Conservation (phyloP, 805 yeast species). For the Ascoidea rubescens region DNA sequence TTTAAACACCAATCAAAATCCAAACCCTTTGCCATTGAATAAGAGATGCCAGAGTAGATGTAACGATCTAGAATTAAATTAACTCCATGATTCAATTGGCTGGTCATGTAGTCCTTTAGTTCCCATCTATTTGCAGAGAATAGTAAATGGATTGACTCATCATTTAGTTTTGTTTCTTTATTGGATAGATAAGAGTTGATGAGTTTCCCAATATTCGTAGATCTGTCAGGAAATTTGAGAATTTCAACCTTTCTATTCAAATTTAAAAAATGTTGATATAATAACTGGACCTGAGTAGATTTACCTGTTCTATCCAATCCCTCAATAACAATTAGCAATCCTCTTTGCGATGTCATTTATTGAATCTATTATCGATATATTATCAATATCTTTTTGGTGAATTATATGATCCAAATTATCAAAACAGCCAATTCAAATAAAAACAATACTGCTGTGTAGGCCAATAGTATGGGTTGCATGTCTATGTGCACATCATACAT, state of each 20-base stretch:
- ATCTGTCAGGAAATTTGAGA: conserved; percentile 73
- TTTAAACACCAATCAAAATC: conserved; percentile 62
- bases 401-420: too few species aligned
- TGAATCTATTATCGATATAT: too few species aligned
- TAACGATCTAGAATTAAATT: conserved; percentile 73
- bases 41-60: conserved; percentile 86
- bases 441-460: too few species aligned
- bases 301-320: conserved; percentile 95
- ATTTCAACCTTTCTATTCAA: conserved; percentile 27
- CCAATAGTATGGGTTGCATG: too few species aligned
- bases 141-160: conserved; percentile 73
- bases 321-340: conserved; percentile 69
- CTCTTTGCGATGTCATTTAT: conserved; percentile 26
- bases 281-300: conserved; percentile 55
- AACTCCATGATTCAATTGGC: conserved; percentile 34
- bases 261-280: conserved; percentile 20
- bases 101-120: conserved; percentile 30
- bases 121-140: conserved; percentile 98
- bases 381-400: too few species aligned
- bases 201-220: conserved; percentile 67
- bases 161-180: conserved; percentile 35
- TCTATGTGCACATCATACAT: too few species aligned
- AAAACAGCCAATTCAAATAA: too few species aligned
- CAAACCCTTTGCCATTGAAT: conserved; percentile 74
- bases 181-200: conserved; percentile 62